Base-by-base conservation (phyloP, 306 rosid species). In the Medicago lupulina region DNA sequence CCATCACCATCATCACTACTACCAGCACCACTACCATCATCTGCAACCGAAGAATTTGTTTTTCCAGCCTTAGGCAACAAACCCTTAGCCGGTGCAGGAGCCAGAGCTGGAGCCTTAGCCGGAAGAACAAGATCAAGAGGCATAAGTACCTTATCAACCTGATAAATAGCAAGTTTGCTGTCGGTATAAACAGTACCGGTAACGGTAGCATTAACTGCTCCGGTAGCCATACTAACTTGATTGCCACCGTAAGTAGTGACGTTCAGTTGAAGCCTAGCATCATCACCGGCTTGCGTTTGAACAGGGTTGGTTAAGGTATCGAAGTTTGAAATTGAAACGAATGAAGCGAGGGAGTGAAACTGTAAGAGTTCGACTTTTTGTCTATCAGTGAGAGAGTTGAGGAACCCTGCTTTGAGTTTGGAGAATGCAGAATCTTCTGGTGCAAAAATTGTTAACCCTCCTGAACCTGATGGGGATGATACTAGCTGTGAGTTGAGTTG, bases 221-320 rank as follows among this genome's bases (percentile, higher is more conserved):
- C 97, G 8, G 93, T 88, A 1, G 93, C 87, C 53, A 92, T 83
- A 80, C 79, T 86, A 10, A 89, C 93, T 14, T 77, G 75, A 81
- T 67, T 86, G 10, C 93, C 87, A 3, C 87, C 73, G 31, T 73
- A 77, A 9, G 86, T 82, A 31, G 91, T 90, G 16, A 88, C 85
- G 50, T 92, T 92, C 1, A 92, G 77, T 6, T 92, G 97, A 13
- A 81, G 86, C 80, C 90, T 85, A 5, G 65, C 67, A 46, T 85
- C 81, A 0, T 88, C 91, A 6, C 95, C 93, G 51, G 91, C 97
- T 57, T 89, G 91, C 0, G 96, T 92, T 12, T 83, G 82, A 39
- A 92, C 87, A 0, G 97, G 97, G 78, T 92, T 92, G 13, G 91
- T 89, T 8, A 89, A 72, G 5, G 97, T 89, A 53, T 92, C 90